Evolutionary conservation across 352 stramenopile species (phyloP).

Genomic region (Globisporangium paddicum): DNA sequence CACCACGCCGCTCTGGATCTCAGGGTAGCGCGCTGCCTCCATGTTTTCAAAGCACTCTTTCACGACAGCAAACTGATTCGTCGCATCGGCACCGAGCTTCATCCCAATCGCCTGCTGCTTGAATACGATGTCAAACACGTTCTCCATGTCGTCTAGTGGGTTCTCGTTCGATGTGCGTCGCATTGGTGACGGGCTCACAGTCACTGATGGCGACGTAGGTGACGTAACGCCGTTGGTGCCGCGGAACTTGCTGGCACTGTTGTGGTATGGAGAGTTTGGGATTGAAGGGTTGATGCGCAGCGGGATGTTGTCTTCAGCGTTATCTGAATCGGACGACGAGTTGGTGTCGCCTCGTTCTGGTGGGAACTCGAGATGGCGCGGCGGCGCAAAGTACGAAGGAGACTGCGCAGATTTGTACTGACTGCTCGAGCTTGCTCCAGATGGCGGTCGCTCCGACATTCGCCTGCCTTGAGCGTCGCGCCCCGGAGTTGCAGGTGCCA

Average conservation of each 20-base stretch:
- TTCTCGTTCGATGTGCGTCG: constrained; percentile 21
- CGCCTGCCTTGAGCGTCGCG: neutral
- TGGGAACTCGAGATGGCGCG: constrained; percentile 16
- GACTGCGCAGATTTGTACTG: constrained; percentile 7
- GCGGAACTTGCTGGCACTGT: constrained; percentile 1
- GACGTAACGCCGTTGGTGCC: neutral
- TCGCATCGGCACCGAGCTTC: constrained; percentile 71
- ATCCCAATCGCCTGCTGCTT: constrained; percentile 82
- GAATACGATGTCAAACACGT: constrained; percentile 84
- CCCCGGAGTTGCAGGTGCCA: constrained; percentile 2
- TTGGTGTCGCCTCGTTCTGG: constrained; percentile 10
- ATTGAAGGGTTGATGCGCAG: constrained; percentile 15
- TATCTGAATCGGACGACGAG: constrained; percentile 53
- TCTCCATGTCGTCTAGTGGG: constrained; percentile 56
- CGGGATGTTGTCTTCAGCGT: constrained; percentile 25
- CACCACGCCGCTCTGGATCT: constrained; percentile 79
- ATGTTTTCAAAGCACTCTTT: constrained; percentile 79
- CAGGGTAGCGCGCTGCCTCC: constrained; percentile 65
- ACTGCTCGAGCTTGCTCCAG: neutral
- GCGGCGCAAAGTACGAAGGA: constrained; percentile 1
- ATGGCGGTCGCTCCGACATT: constrained; percentile 3
- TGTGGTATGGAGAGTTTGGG: constrained; percentile 11
- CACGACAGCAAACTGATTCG: constrained; percentile 69
- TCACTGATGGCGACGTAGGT: constrained; percentile 16
- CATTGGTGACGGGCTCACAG: constrained; percentile 21